Evolutionary conservation across 768 basidiomycete genomes (phyloP), one percentile per base, ranked within the genome.

Genomic region (Calocybe gangraenosa): DNA sequence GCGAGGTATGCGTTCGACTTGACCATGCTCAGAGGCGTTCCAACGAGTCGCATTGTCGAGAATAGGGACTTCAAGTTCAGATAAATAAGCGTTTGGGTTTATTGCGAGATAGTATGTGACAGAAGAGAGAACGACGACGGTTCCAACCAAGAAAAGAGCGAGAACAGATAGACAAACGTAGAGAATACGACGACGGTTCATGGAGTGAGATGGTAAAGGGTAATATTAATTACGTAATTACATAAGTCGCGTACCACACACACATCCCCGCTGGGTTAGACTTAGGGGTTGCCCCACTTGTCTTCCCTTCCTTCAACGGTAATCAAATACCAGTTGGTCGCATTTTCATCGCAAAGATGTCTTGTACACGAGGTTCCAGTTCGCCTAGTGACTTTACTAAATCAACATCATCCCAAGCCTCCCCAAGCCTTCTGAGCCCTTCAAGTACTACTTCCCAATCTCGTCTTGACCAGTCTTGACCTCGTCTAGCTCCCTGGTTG

Each of bases 91-190:
- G 30, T 71, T 66, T 40, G 79, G 65, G 63, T 84, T 79, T 58
- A 97, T 92, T 50, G 81, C 75, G 49, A 95, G 85, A 60, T 92
- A 94, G 64, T 86, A 90, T 15, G 92, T 87, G 38, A 97, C 79
- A 18, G 90, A 92, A 7, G 89, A 89, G 62, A 98, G 83, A 47
- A 98, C 92, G 64, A 89, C 56, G 65, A 96, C 80, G 15, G 94
- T 97, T 37, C 92, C 92, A 17, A 88, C 56, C 46, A 97, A 82
- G 69, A 94, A 65, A 55, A 92, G 75, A 46, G 81, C 83, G 56
- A 95, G 68, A 52, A 76, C 54, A 46, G 66, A 63, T 50, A 77
- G 69, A 51, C 67, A 66, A 49, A 69, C 61, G 57, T 70, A 70
- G 52, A 76, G 48, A 13, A 68, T 55, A 44, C 74, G 68, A 40